Evolutionary conservation across 2,329 filamentous ascomycete species (phyloP).

Genomic region (Alternaria atra): DNA sequence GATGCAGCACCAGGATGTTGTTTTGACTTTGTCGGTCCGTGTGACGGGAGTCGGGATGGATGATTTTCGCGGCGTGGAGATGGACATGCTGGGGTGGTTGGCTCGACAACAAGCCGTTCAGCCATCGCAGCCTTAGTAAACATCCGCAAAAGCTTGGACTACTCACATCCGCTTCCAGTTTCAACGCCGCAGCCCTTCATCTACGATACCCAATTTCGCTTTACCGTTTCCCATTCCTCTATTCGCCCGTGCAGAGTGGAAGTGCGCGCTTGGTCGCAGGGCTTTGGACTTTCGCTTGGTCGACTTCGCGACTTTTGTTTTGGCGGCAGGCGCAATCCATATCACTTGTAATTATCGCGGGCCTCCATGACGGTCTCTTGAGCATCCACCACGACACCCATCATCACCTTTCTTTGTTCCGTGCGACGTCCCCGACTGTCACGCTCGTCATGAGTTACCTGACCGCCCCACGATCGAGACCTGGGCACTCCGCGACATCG

Average conservation of each 20-base stretch:
- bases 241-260: conserved; percentile 36
- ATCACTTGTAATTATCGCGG: conserved; percentile 30
- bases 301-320: conserved; percentile 22
- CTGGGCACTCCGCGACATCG: conserved; percentile 51
- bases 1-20: conserved; percentile 3
- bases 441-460: conserved; percentile 50
- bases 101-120: conserved; percentile 16
- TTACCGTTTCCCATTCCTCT: conserved; percentile 38
- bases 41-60: conserved; percentile 23
- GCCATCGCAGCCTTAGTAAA: conserved; percentile 16
- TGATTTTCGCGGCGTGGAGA: conserved; percentile 26
- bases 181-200: conserved; percentile 34
- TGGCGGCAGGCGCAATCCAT: conserved; percentile 40
- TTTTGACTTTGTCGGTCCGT: conserved; percentile 1
- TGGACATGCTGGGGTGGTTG: conserved; percentile 9
- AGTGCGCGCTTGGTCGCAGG: conserved; percentile 33
- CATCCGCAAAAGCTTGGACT: conserved; percentile 23
- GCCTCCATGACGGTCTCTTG: conserved; percentile 41
- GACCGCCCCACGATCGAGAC: conserved; percentile 50
- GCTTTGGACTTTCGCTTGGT: conserved; percentile 26
- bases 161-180: conserved; percentile 35
- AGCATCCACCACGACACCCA: conserved; percentile 24
- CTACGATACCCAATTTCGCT: conserved; percentile 25
- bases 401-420: conserved; percentile 17
- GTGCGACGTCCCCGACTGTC: conserved; percentile 33